phyloP scores from a whole-genome alignment of 371 early-diverging fungal genomes.

The Basidiobolus meristosporus region DNA sequence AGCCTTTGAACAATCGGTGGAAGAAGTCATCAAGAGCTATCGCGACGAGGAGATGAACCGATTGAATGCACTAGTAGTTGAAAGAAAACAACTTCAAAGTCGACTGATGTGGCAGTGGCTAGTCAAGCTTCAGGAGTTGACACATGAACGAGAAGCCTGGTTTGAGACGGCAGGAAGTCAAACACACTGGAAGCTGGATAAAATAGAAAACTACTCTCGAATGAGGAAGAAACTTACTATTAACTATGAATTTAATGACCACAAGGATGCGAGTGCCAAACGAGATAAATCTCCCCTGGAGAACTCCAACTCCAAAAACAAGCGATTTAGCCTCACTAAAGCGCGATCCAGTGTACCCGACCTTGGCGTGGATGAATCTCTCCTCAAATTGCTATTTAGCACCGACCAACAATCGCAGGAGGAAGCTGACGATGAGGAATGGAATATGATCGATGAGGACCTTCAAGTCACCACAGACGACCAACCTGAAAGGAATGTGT shows the following conservation, averaged over 20 bases:
- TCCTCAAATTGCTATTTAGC: no score
- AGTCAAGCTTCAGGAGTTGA: constrained; percentile 14
- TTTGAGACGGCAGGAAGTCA: constrained; percentile 2
- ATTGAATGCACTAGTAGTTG: constrained; percentile 8
- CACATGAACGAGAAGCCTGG: constrained; percentile 17
- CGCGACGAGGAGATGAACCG: constrained; percentile 7
- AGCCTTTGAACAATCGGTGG: constrained; percentile 3
- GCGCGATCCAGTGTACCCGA: no score
- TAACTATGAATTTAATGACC: constrained; percentile 28
- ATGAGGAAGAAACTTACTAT: constrained; percentile 20
- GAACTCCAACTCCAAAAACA: no score
- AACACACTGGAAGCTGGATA: constrained; percentile 21
- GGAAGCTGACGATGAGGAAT: constrained; percentile 9
- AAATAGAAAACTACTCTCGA: constrained; percentile 19
- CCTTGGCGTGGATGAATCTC: no score
- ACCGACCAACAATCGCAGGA: no score
- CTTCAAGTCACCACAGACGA: constrained; percentile 3
- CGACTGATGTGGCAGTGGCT: constrained; percentile 11
- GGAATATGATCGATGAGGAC: constrained; percentile 8
- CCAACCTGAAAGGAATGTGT: constrained; percentile 5
- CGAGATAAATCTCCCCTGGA: constrained; percentile 16
- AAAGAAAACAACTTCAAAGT: constrained; percentile 6
- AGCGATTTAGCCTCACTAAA: no score
- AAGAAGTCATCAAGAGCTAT: constrained; percentile 1
- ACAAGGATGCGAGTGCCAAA: constrained; percentile 18